Evolutionary conservation across 345 rosid genomes (phyloP).

Genomic region (Corymbia maculata): DNA sequence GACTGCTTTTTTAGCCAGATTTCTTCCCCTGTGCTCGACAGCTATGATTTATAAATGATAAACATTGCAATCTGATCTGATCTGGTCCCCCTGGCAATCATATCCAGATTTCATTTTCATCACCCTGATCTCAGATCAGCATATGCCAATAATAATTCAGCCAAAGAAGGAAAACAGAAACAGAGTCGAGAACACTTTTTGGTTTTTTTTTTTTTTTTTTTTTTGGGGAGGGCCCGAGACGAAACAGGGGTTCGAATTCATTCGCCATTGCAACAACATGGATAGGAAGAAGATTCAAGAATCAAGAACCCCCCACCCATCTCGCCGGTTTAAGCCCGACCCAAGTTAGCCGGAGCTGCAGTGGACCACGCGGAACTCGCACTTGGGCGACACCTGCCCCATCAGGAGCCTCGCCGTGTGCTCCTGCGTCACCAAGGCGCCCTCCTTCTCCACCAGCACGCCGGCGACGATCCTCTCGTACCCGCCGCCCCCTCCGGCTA

Average conservation of each 20-base stretch:
- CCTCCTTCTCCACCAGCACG: conserved; percentile 72
- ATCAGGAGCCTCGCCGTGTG: conserved; percentile 55
- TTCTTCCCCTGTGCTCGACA: background rate
- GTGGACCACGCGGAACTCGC: conserved; percentile 59
- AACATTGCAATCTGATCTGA: background rate
- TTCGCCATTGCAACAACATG: background rate
- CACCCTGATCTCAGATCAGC: background rate
- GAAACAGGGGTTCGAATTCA: background rate
- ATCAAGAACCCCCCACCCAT: background rate
- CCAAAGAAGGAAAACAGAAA: background rate
- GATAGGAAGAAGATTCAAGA: background rate
- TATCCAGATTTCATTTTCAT: background rate
- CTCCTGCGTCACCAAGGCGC: conserved; percentile 60
- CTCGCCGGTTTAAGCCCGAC: background rate
- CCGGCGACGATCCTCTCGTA: conserved; percentile 67
- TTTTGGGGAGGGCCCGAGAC: background rate
- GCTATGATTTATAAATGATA: background rate
- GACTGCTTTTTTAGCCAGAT: background rate
- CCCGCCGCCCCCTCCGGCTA: conserved; percentile 56
- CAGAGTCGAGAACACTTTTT: background rate
- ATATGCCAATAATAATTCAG: background rate
- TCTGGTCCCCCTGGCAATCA: background rate
- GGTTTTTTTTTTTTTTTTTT: background rate
- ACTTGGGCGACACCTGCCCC: conserved; percentile 55
- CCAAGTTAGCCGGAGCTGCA: conserved; percentile 10